Percentiles rank a stretch among this genome's conserved stretches.
Evolutionary conservation across 768 basidiomycete genomes (phyloP).

Genomic region (Pulveroboletus sp.): DNA sequence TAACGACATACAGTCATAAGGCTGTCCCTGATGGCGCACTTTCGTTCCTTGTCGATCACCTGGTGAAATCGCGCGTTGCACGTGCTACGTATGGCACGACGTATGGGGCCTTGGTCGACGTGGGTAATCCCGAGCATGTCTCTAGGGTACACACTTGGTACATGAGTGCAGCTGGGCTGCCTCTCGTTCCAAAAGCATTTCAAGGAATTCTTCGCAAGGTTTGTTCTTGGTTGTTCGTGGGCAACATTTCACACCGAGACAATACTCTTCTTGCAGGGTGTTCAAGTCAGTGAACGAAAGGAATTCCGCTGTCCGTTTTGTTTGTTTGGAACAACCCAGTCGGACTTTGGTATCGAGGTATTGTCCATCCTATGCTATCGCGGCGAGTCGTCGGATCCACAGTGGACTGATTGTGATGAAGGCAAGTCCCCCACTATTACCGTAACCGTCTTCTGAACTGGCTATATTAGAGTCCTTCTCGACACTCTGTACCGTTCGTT

Average conservation of each 20-base stretch:
- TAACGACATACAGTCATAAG: constrained; percentile 23
- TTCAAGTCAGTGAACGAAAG: constrained; percentile 3
- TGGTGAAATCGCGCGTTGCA: constrained; percentile 42
- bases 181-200: constrained; percentile 4
- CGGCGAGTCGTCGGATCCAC: constrained; percentile 3
- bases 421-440: not conserved
- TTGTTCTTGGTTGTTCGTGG: not conserved
- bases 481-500: constrained; percentile 6
- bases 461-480: constrained; percentile 7
- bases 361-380: constrained; percentile 11
- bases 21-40: constrained; percentile 49
- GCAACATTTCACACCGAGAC: not conserved
- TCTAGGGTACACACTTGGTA: constrained; percentile 8
- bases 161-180: not conserved
- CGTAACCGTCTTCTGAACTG: not conserved
- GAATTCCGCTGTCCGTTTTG: constrained; percentile 15
- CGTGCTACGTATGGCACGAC: constrained; percentile 50
- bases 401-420: constrained; percentile 8
- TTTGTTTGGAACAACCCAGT: not conserved
- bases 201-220: constrained; percentile 6
- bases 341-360: not conserved
- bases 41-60: constrained; percentile 36
- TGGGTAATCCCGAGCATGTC: constrained; percentile 4
- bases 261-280: constrained; percentile 1
- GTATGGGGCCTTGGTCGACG: constrained; percentile 26